These are phyloP conservation scores for Scheffersomyces parashehatae DNA, from an alignment of 1,139 yeast species.

Conservation along the genomic window DNA sequence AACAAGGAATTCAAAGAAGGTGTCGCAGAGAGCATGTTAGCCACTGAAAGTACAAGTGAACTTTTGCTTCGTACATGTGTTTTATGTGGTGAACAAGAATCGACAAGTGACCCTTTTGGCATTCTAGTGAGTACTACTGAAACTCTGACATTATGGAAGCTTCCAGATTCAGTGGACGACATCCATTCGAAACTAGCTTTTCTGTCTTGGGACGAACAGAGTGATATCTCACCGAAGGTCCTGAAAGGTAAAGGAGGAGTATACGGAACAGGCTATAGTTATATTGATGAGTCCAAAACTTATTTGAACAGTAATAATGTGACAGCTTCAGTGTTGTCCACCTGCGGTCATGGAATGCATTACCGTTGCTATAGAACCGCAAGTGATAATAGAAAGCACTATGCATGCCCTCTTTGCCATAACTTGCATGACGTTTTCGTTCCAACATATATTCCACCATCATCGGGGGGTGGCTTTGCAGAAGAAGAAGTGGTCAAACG, in stretches of 20 bases:
- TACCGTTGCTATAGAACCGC: constrained; percentile 47
- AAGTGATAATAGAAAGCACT: constrained; percentile 27
- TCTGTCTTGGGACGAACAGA: constrained; percentile 23
- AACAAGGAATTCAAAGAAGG: constrained; percentile 27
- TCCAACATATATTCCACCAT: constrained; percentile 39
- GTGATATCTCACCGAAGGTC: constrained; percentile 7
- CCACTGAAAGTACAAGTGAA: background rate
- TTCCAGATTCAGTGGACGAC: constrained; percentile 32
- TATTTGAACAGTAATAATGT: constrained; percentile 9
- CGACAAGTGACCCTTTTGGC: constrained; percentile 50
- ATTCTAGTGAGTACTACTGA: constrained; percentile 44
- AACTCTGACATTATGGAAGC: constrained; percentile 47
- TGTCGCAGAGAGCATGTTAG: constrained; percentile 4
- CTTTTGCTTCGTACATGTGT: constrained; percentile 51
- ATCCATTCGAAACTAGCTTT: constrained; percentile 22
- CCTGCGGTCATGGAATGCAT: constrained; percentile 76
- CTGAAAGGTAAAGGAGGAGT: constrained; percentile 5
- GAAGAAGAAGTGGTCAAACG: constrained; percentile 1
- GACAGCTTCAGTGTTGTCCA: constrained; percentile 42
- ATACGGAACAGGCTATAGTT: constrained; percentile 30
- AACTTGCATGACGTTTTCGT: constrained; percentile 46
- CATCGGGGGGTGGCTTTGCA: constrained; percentile 15
- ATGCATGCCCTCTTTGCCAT: constrained; percentile 68
- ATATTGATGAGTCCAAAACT: constrained; percentile 4
- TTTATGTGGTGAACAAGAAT: constrained; percentile 62